phyloP scores from a whole-genome alignment of 2,329 filamentous ascomycete species.

The Phialophora chinensis region DNA sequence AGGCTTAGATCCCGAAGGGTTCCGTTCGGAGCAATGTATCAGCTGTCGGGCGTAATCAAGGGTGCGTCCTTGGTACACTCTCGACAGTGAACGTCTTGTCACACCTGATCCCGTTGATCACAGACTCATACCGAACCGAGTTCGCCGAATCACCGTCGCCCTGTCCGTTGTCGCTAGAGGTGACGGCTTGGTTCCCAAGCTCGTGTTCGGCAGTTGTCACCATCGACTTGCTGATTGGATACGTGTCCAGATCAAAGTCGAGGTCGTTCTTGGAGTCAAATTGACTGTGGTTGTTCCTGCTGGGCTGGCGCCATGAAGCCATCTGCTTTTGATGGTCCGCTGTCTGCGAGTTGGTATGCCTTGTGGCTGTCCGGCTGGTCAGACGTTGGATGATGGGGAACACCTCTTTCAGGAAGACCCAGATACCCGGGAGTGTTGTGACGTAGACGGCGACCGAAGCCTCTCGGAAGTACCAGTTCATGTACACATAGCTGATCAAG shows the following conservation, averaged over 20 bases:
- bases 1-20: background rate
- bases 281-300: conserved; percentile 14
- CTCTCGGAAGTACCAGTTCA: conserved; percentile 58
- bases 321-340: conserved; percentile 2
- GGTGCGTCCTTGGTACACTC: conserved; percentile 15
- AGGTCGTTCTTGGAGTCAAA: conserved; percentile 24
- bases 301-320: conserved; percentile 5
- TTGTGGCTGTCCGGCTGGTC: conserved; percentile 16
- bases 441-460: conserved; percentile 54
- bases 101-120: conserved; percentile 25
- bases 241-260: conserved; percentile 28
- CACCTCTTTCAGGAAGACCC: conserved; percentile 57
- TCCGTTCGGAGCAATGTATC: background rate
- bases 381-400: conserved; percentile 45
- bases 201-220: conserved; percentile 20
- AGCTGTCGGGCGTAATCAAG: conserved; percentile 2
- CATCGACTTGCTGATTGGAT: conserved; percentile 30
- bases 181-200: conserved; percentile 9
- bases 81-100: conserved; percentile 32
- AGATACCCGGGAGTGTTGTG: conserved; percentile 59
- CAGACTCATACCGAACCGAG: conserved; percentile 20
- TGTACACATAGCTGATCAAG: conserved; percentile 46
- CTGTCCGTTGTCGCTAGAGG: conserved; percentile 1
- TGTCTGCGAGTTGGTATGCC: conserved; percentile 16
- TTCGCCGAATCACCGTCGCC: conserved; percentile 27